These are phyloP conservation scores for Camelina sativa DNA, from an alignment of 345 rosid genomes.

Conservation along the genomic window DNA sequence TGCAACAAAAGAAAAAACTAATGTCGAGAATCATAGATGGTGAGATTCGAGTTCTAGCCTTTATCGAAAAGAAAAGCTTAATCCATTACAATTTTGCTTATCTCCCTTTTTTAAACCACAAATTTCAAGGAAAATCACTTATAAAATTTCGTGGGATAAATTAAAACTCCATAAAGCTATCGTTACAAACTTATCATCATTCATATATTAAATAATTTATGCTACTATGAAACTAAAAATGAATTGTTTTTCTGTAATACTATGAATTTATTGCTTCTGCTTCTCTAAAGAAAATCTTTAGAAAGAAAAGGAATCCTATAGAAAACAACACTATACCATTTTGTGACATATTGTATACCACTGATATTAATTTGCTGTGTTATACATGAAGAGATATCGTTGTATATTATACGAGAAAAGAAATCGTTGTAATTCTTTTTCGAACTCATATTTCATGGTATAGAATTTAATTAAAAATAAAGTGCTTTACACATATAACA, in stretches of 20 bases:
- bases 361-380: not conserved
- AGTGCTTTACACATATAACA: too few species aligned
- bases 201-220: not conserved
- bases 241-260: not conserved
- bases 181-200: not conserved
- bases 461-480: too few species aligned
- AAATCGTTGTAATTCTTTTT: not conserved
- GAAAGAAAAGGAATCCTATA: not conserved
- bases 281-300: too few species aligned
- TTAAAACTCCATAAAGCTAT: not conserved
- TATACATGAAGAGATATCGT: not conserved
- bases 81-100: not conserved
- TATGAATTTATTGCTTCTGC: not conserved
- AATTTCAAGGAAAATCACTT: not conserved
- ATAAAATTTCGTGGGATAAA: not conserved
- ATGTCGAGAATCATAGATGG: not conserved
- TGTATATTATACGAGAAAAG: not conserved
- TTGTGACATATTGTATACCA: too few species aligned
- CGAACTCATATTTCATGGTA: too few species aligned
- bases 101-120: not conserved
- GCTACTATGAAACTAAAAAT: not conserved
- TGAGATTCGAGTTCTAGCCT: not conserved
- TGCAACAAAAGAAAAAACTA: not conserved
- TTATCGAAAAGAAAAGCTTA: not conserved
- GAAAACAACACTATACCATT: not conserved